Base-by-base conservation (phyloP, 768 basidiomycete species). In the Lanmaoa rubissima region DNA sequence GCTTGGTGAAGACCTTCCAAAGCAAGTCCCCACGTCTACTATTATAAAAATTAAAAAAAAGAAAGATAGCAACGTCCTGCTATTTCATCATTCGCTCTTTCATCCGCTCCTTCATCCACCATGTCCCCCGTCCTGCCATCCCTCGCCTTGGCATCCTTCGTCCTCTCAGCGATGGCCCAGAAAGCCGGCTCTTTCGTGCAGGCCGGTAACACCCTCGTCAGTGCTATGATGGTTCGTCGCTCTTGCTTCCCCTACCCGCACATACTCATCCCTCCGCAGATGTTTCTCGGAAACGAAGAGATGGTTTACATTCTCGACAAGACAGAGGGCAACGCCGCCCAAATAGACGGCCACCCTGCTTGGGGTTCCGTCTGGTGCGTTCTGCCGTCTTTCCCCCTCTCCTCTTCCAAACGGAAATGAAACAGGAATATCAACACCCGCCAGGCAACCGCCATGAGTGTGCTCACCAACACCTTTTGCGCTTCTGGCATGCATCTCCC, bases 271-370 rank as follows among this genome's bases (percentile, higher is more conserved):
- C 14, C 24, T 59, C 0, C 16, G 5, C 24, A 88, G 89, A 84
- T 88, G 82, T 92, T 93, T 69, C 73, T 93, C 45, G 91, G 89
- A 7, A 90, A 86, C 63, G 75, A 82, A 32, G 77, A 90, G 63
- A 89, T 85, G 70, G 88, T 95, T 34, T 95, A 94, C 74, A 88
- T 94, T 17, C 77, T 94, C 39, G 93, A 96, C 80, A 96, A 96
- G 74, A 83, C 86, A 6, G 88, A 93, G 66, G 83, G 82, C 24
- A 93, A 94, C 69, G 76, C 79, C 2, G 80, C 80, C 4, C 77
- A 79, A 60, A 76, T 91, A 54, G 77, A 80, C 57, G 83, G 83
- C 1, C 90, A 90, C 70, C 82, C 90, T 12, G 87, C 87, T 2
- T 88, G 86, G 83, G 90, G 82, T 8, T 71, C 87, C 0, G 83